Evolutionary conservation across 495 filamentous ascomycete genomes (phyloP), one percentile per base, ranked within the genome.

Genomic region (Hypoxylon fragiforme): DNA sequence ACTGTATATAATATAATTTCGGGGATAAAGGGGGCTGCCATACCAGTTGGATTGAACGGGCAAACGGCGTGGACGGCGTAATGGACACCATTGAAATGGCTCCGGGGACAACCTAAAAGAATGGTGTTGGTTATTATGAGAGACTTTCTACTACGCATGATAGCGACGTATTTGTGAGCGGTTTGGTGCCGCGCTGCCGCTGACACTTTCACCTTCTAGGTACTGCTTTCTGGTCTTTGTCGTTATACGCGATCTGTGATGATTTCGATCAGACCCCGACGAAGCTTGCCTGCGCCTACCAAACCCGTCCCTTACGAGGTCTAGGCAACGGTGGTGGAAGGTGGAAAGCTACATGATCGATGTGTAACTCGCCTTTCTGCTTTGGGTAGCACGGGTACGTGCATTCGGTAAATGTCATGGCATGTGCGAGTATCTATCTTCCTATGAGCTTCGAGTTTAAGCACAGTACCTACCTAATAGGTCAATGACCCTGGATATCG

Each of bases 311-410:
- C n/a, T n/a, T n/a, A n/a, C n/a, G n/a, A n/a, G n/a, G n/a, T n/a
- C n/a, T n/a, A n/a, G n/a, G n/a, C n/a, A n/a, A n/a, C n/a, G n/a
- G n/a, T n/a, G n/a, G n/a, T n/a, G n/a, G n/a, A n/a, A n/a, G n/a
- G n/a, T n/a, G n/a, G n/a, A n/a, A n/a, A n/a, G n/a, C 32, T 31
- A 50, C 45, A 50, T 57, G 18, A 50, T 50, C 45, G 40, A 26
- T 39, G 40, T 32, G 45, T 13, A 22, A 44, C 40, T 19, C 34
- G 13, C 3, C 22, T 21, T 1, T 40, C 34, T 41, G 22, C 18
- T 34, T 32, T 19, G 18, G 16, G 19, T 4, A 4, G 28, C 8
- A 11, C 47, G 47, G 47, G 47, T 34, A 42, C 37, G 3, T 43
- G 37, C 47, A 20, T 50, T 52, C 40, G 40, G 49, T 44, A 52